Conservation (phyloP, 106 monocot genomes). For the Acorus gramineus region DNA sequence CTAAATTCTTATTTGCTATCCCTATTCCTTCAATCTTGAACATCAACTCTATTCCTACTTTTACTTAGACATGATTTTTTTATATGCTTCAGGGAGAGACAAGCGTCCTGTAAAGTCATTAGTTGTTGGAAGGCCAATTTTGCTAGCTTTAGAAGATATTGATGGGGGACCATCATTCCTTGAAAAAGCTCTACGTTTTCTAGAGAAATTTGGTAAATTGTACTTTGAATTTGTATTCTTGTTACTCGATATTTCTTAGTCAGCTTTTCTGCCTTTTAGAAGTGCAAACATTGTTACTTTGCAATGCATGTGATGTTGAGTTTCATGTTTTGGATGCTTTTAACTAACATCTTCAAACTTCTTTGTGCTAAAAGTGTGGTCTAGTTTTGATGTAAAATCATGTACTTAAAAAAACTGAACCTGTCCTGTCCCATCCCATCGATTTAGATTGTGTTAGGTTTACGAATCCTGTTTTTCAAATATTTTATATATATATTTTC, state of each 20-base stretch:
- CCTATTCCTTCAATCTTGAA: not conserved
- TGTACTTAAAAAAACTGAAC: no score
- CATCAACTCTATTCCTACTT: not conserved
- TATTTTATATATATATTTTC: no score
- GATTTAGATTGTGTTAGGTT: no score
- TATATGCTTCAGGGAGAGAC: slow-evolving; percentile 62
- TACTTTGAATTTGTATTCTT: not conserved
- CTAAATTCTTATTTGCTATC: not conserved
- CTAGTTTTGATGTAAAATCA: no score
- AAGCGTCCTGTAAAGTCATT: slow-evolving; percentile 86
- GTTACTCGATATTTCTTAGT: not conserved
- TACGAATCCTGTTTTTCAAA: no score
- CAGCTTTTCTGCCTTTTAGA: not conserved
- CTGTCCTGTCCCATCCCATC: no score
- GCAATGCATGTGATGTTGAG: no score
- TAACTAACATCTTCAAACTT: no score
- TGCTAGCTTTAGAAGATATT: slow-evolving; percentile 98
- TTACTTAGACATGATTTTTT: not conserved
- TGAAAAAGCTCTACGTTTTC: slow-evolving; percentile 82
- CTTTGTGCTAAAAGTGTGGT: no score
- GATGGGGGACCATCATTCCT: slow-evolving; percentile 96
- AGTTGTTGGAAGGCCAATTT: slow-evolving; percentile 93
- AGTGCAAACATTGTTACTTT: not conserved
- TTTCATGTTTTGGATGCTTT: no score
- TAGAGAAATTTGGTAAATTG: slow-evolving; percentile 73